phyloP scores from a whole-genome alignment of 305 asterid species.

The Fraxinus nigra region DNA sequence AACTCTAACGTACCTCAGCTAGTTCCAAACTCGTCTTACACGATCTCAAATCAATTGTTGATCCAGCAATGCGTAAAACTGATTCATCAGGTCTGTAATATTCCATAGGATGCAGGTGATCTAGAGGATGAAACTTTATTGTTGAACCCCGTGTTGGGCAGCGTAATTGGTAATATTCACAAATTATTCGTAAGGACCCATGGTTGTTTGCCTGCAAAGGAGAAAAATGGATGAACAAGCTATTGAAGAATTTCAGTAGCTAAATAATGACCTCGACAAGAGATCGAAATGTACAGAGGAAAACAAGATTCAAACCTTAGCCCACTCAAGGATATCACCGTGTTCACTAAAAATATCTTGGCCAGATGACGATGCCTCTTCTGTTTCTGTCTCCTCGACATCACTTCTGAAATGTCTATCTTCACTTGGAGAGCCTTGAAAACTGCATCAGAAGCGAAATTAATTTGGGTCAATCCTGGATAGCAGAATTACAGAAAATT shows the following conservation, averaged over 20 bases:
- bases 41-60: constrained; percentile 76
- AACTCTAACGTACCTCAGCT: constrained; percentile 62
- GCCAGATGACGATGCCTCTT: constrained; percentile 93
- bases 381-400: constrained; percentile 66
- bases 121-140: constrained; percentile 82
- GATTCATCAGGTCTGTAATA: constrained; percentile 82
- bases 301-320: constrained; percentile 61
- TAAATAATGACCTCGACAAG: constrained; percentile 13
- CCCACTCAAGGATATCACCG: constrained; percentile 90
- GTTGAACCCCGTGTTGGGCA: constrained; percentile 82
- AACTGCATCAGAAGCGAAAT: constrained; percentile 42
- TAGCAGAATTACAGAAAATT: constrained; percentile 17
- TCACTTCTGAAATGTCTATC: constrained; percentile 75
- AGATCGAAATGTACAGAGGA: constrained; percentile 12
- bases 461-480: not conserved
- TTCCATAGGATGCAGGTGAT: constrained; percentile 87
- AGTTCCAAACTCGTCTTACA: constrained; percentile 88
- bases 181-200: constrained; percentile 85
- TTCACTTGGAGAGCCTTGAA: constrained; percentile 83
- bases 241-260: constrained; percentile 18
- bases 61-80: constrained; percentile 68
- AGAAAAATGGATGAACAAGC: constrained; percentile 19
- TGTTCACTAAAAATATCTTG: constrained; percentile 79
- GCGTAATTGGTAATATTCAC: constrained; percentile 66
- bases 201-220: constrained; percentile 65